A percentile compares a stretch with the other conserved stretches of the same genome.
Evolutionary conservation across 2,329 filamentous ascomycete genomes (phyloP).

Genomic region (Cercospora zeae-maydis): DNA sequence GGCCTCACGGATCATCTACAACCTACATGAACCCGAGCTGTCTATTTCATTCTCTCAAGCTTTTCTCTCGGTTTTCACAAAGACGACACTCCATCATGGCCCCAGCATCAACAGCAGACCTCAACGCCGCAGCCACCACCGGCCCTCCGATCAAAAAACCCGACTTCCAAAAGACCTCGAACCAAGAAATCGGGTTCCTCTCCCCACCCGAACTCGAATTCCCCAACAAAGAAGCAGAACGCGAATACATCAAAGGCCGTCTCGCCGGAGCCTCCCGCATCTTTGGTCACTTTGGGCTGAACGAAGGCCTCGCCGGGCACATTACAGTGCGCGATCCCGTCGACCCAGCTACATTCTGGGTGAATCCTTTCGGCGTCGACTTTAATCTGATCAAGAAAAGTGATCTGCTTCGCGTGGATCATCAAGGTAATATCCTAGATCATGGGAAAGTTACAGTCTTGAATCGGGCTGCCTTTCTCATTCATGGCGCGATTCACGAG

Average conservation of each 20-base stretch:
- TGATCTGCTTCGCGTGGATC: slow-evolving; percentile 41
- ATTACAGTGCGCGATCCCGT: slow-evolving; percentile 41
- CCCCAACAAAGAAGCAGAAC: slow-evolving; percentile 27
- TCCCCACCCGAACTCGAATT: slow-evolving; percentile 16
- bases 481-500: slow-evolving; percentile 37
- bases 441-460: slow-evolving; percentile 34
- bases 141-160: slow-evolving; percentile 8
- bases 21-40: neutral
- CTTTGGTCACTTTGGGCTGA: slow-evolving; percentile 36
- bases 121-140: slow-evolving; percentile 1
- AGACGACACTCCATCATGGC: slow-evolving; percentile 6
- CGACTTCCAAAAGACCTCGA: slow-evolving; percentile 12
- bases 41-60: neutral
- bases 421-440: slow-evolving; percentile 38
- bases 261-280: slow-evolving; percentile 39
- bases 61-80: neutral
- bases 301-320: slow-evolving; percentile 37
- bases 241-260: slow-evolving; percentile 38
- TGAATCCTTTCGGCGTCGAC: slow-evolving; percentile 38
- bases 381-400: slow-evolving; percentile 38
- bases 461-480: slow-evolving; percentile 41
- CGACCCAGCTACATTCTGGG: slow-evolving; percentile 35
- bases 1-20: neutral
- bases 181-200: slow-evolving; percentile 17
- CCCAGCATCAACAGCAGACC: slow-evolving; percentile 12